Base-by-base conservation (phyloP, 306 rosid genomes). In the Gastrolobium bilobum region DNA sequence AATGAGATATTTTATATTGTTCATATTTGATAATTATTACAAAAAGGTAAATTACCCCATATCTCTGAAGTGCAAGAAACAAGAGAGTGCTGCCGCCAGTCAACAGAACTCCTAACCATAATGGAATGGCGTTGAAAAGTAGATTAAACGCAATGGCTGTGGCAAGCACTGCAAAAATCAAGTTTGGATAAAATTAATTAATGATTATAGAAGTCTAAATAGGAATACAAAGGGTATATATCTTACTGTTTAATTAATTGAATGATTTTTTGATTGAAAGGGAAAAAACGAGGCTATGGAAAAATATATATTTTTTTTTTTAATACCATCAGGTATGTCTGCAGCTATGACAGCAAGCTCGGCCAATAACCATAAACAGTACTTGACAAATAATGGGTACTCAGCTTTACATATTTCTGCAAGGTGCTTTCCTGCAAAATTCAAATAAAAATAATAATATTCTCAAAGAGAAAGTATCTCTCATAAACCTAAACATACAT, bases 261-360 rank as follows among this genome's bases (percentile, higher is more conserved):
- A 59, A 37, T 54, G 53, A 42, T 33, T 48, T 51, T 39, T 20
- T 20, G 54, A 40, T 72, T 50, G 51, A 81, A 63, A 68, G 14
- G 59, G 26, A 10, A 29, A 26, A 56, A 67, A 10, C 5, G 44
- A 44, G 42, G 26, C 2, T 26, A 26, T 13, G 6, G 53, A 1
- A 31, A n/a, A n/a, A n/a, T n/a, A n/a, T n/a, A n/a, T n/a, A n/a
- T n/a, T n/a, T n/a, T n/a, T n/a, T n/a, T n/a, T n/a, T n/a, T n/a
- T 4, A 26, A 15, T 59, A 70, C 97, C 97, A 89, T 94, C 99
- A 6, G 99, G 97, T 78, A 94, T 94, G 68, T 94, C 99, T 3
- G 97, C 97, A 4, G 95, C 97, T 79, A 92, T 92, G 75, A 94
- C 97, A 13, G 97, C 90, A 48, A 87, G 26, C 86, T 94, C 97